A percentile compares a stretch with the other conserved stretches of the same genome.
These are phyloP conservation scores for Flaveria sonorensis DNA, from an alignment of 129 eudicot genomes.

Conservation along the genomic window DNA sequence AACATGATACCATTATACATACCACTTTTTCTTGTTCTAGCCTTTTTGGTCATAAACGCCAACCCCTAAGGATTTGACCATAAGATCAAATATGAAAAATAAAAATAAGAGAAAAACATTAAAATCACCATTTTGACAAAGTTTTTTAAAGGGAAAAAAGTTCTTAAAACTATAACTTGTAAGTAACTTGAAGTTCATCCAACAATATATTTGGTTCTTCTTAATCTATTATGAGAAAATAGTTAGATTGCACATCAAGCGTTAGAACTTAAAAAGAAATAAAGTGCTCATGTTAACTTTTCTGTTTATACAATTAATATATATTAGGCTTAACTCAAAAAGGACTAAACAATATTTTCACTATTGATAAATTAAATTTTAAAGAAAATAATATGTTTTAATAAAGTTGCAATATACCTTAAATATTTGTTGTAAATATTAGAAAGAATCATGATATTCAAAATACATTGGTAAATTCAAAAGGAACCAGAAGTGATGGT, in stretches of 20 bases:
- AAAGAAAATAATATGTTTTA: neutral
- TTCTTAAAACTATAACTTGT: no score
- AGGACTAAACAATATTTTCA: no score
- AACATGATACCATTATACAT: conserved; percentile 23
- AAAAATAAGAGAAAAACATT: neutral
- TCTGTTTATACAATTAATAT: no score
- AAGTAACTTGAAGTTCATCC: no score
- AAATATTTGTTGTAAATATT: neutral
- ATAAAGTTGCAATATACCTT: neutral
- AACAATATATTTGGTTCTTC: no score
- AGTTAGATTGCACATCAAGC: no score
- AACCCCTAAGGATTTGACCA: conserved; percentile 35
- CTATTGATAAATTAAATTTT: no score
- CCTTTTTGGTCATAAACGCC: conserved; percentile 41
- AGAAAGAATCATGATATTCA: neutral
- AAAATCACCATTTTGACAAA: neutral
- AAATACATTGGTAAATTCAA: conserved; percentile 25
- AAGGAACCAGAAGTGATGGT: conserved; percentile 33
- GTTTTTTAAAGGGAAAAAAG: neutral
- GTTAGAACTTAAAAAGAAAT: no score
- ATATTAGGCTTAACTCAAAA: no score
- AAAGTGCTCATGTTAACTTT: no score
- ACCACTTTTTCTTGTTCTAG: conserved; percentile 25
- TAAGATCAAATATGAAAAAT: conserved; percentile 20
- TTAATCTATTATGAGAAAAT: no score